phyloP scores from a whole-genome alignment of 257 asterid genomes.

The Marsdenia floribunda region DNA sequence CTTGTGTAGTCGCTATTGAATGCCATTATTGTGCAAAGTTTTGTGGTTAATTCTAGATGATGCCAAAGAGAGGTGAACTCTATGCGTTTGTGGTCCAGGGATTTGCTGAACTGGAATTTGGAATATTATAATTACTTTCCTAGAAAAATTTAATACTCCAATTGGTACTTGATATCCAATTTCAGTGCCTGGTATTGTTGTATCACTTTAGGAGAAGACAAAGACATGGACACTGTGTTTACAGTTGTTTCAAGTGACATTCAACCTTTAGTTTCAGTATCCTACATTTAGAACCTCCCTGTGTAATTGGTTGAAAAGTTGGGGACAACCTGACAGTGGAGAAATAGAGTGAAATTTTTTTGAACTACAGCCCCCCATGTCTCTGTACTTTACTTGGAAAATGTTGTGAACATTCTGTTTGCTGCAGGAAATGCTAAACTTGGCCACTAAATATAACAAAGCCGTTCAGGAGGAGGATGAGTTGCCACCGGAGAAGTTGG shows the following conservation, averaged over 20 bases:
- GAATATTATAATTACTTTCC: neutral
- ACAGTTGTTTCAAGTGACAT: neutral
- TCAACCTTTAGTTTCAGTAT: neutral
- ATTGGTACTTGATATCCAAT: neutral
- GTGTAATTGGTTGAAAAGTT: neutral
- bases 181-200: neutral
- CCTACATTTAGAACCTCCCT: neutral
- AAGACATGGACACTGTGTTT: neutral
- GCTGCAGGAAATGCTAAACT: conserved; percentile 85
- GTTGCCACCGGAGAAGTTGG: conserved; percentile 85
- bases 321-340: neutral
- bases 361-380: neutral
- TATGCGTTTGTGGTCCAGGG: neutral
- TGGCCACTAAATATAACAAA: conserved; percentile 77
- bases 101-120: neutral
- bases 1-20: neutral
- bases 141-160: neutral
- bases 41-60: neutral
- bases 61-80: neutral
- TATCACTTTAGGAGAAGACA: neutral
- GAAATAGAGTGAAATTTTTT: neutral
- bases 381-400: neutral
- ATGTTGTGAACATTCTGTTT: neutral
- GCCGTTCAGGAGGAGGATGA: conserved; percentile 99
- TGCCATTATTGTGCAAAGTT: neutral